Conservation (phyloP, 169 alveolate species). For the Plasmodium inui region DNA sequence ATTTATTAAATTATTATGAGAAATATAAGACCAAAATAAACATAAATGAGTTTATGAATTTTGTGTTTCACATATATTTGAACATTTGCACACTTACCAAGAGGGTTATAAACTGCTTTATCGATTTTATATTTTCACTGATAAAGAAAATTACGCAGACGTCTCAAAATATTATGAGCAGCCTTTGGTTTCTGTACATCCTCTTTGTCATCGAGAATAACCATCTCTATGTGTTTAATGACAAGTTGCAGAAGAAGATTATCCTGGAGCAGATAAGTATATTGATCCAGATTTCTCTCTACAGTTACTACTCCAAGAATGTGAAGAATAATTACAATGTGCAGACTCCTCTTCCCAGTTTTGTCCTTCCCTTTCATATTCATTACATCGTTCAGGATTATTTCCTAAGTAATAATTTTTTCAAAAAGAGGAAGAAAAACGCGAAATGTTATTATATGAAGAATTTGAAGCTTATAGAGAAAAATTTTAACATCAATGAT, state of each 20-base stretch:
- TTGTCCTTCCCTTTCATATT: slow-evolving; percentile 50
- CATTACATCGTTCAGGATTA: slow-evolving; percentile 33
- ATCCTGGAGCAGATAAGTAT: slow-evolving; percentile 54
- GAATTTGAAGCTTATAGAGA: slow-evolving; percentile 44
- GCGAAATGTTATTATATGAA: background rate
- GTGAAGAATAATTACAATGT: slow-evolving; percentile 63
- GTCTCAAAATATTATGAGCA: slow-evolving; percentile 63
- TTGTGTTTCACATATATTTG: slow-evolving; percentile 61
- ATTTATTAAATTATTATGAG: slow-evolving; percentile 66
- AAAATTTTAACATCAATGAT: slow-evolving; percentile 57
- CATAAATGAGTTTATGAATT: slow-evolving; percentile 65
- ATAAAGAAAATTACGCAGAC: slow-evolving; percentile 60
- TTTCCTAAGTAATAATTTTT: slow-evolving; percentile 22
- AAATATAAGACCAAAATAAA: slow-evolving; percentile 58
- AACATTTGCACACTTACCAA: slow-evolving; percentile 51
- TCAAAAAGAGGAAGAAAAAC: slow-evolving; percentile 3
- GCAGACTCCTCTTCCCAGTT: slow-evolving; percentile 41
- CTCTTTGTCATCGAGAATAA: slow-evolving; percentile 49
- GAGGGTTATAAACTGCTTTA: slow-evolving; percentile 31
- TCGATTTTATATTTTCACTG: slow-evolving; percentile 50
- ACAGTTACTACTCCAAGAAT: slow-evolving; percentile 61
- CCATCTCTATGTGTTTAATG: slow-evolving; percentile 59
- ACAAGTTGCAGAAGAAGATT: slow-evolving; percentile 55
- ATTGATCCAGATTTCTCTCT: slow-evolving; percentile 56
- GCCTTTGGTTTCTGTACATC: slow-evolving; percentile 72